A percentile compares a stretch with the other conserved stretches of the same genome.
Conservation (phyloP, 2,329 filamentous ascomycete genomes). For the Curvularia verruculosa region DNA sequence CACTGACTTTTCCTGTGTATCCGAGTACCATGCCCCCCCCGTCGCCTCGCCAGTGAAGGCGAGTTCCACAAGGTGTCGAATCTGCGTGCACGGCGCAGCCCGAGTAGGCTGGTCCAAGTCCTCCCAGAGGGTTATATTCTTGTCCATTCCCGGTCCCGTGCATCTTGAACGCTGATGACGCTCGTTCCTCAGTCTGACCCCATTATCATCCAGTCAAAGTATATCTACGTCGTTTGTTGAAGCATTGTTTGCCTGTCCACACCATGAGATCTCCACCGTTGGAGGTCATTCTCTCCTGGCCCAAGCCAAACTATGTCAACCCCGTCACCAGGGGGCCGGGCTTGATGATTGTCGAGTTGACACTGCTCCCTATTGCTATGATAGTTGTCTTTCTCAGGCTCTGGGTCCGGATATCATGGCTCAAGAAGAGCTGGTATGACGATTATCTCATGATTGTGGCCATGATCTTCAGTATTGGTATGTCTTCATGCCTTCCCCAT, state of each 20-base stretch:
- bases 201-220: constrained; percentile 26
- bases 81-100: constrained; percentile 32
- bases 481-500: background rate
- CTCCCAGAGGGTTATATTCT: constrained; percentile 32
- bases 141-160: constrained; percentile 35
- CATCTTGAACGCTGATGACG: constrained; percentile 35
- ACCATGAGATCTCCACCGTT: constrained; percentile 44
- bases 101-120: constrained; percentile 28
- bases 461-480: constrained; percentile 35
- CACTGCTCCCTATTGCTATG: constrained; percentile 46
- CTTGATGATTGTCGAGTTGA: constrained; percentile 51
- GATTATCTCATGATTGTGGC: constrained; percentile 49
- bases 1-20: constrained; percentile 20
- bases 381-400: constrained; percentile 44
- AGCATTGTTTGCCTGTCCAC: constrained; percentile 13
- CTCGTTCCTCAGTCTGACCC: constrained; percentile 29
- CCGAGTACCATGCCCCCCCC: constrained; percentile 26
- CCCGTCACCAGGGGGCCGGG: constrained; percentile 51
- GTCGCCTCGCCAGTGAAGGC: constrained; percentile 32
- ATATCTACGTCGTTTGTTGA: constrained; percentile 23
- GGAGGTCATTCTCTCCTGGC: constrained; percentile 49
- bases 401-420: constrained; percentile 46
- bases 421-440: constrained; percentile 49
- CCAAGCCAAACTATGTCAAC: constrained; percentile 53
- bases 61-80: constrained; percentile 23